Base-by-base conservation (phyloP, 2,329 filamentous ascomycete genomes). In the Calonectria henricotiae region DNA sequence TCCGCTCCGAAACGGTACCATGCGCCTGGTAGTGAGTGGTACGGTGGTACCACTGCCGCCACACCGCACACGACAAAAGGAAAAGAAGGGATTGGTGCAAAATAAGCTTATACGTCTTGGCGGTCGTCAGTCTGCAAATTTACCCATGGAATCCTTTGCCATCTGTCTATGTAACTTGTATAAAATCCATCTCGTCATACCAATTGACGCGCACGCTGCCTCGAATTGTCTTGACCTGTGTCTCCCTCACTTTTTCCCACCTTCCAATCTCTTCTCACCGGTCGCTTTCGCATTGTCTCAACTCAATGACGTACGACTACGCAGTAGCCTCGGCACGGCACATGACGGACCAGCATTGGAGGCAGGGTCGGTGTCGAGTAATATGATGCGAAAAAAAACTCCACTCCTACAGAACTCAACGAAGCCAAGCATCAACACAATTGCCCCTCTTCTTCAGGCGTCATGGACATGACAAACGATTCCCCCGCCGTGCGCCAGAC, bases 261-360 rank as follows among this genome's bases (percentile, higher is more conserved):
- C 39, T 27, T 12, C 35, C 27, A 35, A 39, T 13, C n/a, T 39
- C 35, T n/a, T 46, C 9, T 20, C 23, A 20, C 35, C 51, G 35
- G 20, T 15, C 15, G 11, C 51, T 15, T 23, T 20, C 35, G 6
- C 0, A 13, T n/a, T 25, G 51, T 58, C 35, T 39, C 8, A n/a
- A 58, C 35, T 15, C 51, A 58, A 58, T 58, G 51, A 58, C 51
- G 51, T 17, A 58, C 51, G 51, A 58, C 30, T 23, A 37, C 32
- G n/a, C 12, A 55, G 30, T 47, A 30, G 47, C 62, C 49, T 65
- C 64, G 51, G 64, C 64, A 55, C 17, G 27, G 30, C 49, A 46
- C 62, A 65, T 65, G 62, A 65, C 49, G 49, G 23, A 51, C 30
- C 32, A 47, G 20, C 46, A 41, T 43, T 44, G 37, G 23, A 20